Evolutionary conservation across 371 early-diverging fungal genomes (phyloP), one percentile per base, ranked within the genome.

Genomic region (Cokeromyces recurvatus): DNA sequence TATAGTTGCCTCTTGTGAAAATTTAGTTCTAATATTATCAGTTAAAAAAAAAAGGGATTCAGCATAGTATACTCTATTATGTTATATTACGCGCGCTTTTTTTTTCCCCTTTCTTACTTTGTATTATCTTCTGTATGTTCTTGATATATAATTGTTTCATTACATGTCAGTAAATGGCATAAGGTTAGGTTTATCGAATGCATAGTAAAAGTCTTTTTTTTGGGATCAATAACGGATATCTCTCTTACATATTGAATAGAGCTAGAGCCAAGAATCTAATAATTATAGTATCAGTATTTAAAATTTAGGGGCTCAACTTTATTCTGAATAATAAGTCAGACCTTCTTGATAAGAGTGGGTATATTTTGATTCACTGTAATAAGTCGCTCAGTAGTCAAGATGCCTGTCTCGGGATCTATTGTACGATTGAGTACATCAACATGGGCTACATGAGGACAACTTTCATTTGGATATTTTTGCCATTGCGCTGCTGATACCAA

Each of bases 381-480:
- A 22, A 96, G 74, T 10, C 97, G 78, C 65, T 92, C 92, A 0
- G 94, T 91, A 35, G 72, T 76, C 38, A 96, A 73, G 22, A 89
- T 57, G 45, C 94, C 92, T 0, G 89, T 90, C 21, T 67, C 75
- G 15, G 90, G 86, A 64, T 91, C 87, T 21, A 96, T 77, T 5
- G 67, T 57, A 24, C 91, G 82, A 48, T 79, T 71, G 35, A 95
- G 78, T 6, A 89, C 79, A 66, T 95, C 97, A 25, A 93, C 91
- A 50, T 87, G 84, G 35, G 88, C 53, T 38, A 96, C 95, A 56
- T 96, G 97, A 38, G 85, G 77, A 27, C 89, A 79, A 40, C 79
- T 70, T 34, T 85, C 87, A 70, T 96, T 96, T 9, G 97, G 97
- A 74, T 96, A 96, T 69, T 96, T 96, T 59, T 82, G 79, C 91